Evolutionary conservation across 352 stramenopile genomes (phyloP).

Genomic region (Thalassiosira pacifica): DNA sequence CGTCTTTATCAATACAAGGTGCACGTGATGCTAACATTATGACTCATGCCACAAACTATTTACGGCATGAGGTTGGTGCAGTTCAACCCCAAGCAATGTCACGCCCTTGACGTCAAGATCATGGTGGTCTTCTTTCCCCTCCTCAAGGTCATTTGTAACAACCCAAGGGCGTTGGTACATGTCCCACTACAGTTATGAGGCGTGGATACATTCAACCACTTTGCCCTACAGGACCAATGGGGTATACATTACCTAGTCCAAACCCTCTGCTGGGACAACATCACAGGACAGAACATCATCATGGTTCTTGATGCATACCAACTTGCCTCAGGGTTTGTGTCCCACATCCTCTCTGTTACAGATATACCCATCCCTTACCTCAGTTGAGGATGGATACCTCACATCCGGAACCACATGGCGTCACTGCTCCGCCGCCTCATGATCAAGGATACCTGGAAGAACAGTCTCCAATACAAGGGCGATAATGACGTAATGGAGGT

Average conservation of each 20-base stretch:
- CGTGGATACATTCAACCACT: background rate
- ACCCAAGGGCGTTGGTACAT: background rate
- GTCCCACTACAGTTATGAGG: background rate
- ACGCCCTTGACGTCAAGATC: background rate
- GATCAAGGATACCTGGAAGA: background rate
- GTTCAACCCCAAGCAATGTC: background rate
- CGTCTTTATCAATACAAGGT: background rate
- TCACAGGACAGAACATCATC: background rate
- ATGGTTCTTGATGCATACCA: background rate
- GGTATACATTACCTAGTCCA: background rate
- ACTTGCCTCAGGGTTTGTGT: constrained; percentile 1
- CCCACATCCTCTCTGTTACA: background rate
- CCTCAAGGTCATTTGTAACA: background rate
- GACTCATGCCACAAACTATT: background rate
- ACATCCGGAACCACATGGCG: background rate
- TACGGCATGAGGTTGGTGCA: background rate
- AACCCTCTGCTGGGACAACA: background rate
- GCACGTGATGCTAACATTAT: background rate
- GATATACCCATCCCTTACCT: background rate
- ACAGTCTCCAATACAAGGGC: background rate
- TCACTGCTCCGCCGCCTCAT: background rate
- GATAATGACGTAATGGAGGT: background rate
- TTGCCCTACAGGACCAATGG: background rate
- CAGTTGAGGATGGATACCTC: background rate
- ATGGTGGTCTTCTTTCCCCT: background rate